Evolutionary conservation across 2,329 filamentous ascomycete genomes (phyloP), one percentile per base, ranked within the genome.

Genomic region (Pestalotiopsis sp.): DNA sequence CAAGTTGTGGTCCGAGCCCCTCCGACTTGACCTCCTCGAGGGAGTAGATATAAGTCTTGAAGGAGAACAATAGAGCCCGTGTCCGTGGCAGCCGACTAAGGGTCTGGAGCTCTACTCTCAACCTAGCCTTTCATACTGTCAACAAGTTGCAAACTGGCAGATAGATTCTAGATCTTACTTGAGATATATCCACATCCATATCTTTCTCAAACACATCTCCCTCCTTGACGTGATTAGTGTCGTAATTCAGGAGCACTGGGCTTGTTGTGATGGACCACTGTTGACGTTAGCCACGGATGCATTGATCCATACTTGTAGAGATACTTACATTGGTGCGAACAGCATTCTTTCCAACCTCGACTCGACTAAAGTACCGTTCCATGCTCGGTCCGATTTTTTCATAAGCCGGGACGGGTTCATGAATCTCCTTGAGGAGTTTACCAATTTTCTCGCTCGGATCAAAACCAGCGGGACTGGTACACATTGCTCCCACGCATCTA

Each of bases 1-100:
- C 85, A 17, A 88, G 76, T 39, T 81, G 75, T 1, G 77, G 77
- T 0, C 85, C 86, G 1, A 82, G 74, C 0, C 84, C 86, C 63
- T 88, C 86, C 0, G 75, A 79, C 71, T 84, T 87, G 72, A 88
- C 80, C 3, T 86, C 80, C 9, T 75, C 69, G 0, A 88, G 69
- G 0, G 83, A 82, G 64, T 87, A 87, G 17, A 87, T 68, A 68
- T 87, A 87, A 0, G 86, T 87, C 77, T 88, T 88, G 79, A 88
- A 87, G 11, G 85, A 85, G 74, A 88, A 88, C 13, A 88, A 73
- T 2, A 88, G 75, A 0, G 83, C 82, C 2, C 75, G 74, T 0
- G 83, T 85, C 68, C 79, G 73, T 0, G 86, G 86, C 7, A 88
- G 78, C 1, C 86, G 80, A 1, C 80, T 85, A 38, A 88, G 71